Evolutionary conservation across 2,329 filamentous ascomycete genomes (phyloP).

Genomic region (Alternaria gaisen): DNA sequence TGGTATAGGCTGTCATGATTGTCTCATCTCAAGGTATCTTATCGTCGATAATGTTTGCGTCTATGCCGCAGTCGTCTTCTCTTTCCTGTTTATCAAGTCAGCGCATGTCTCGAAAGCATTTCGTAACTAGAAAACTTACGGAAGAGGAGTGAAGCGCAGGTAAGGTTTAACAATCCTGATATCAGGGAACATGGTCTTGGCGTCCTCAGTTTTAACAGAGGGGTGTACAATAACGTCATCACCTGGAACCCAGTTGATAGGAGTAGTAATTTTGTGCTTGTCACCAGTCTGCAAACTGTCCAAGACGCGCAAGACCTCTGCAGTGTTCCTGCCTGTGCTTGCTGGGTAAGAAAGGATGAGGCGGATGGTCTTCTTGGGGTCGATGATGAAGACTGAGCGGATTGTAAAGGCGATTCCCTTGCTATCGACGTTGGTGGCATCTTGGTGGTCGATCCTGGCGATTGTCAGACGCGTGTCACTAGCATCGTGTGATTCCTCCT

Average conservation of each 20-base stretch:
- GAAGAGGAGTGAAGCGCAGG: constrained; percentile 66
- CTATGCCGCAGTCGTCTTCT: constrained; percentile 61
- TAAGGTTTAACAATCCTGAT: constrained; percentile 71
- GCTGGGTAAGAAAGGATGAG: constrained; percentile 70
- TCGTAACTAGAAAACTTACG: constrained; percentile 28
- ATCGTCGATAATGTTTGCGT: not conserved
- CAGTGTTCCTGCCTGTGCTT: constrained; percentile 66
- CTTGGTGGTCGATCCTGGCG: constrained; percentile 60
- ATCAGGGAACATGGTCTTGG: constrained; percentile 67
- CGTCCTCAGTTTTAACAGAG: constrained; percentile 65
- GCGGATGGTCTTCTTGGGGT: constrained; percentile 71
- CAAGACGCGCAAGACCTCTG: constrained; percentile 62
- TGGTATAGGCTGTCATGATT: not conserved
- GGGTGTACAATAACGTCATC: constrained; percentile 58
- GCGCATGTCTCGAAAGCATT: not conserved
- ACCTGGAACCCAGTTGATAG: constrained; percentile 60
- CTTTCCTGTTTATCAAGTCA: constrained; percentile 49
- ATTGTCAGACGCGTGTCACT: constrained; percentile 25
- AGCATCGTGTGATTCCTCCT: not conserved
- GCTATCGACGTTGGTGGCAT: constrained; percentile 66
- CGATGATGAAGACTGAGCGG: constrained; percentile 71
- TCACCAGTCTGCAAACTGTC: constrained; percentile 66
- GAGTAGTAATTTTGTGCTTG: constrained; percentile 67
- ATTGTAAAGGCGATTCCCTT: constrained; percentile 70
- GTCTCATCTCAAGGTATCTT: not conserved